Base-by-base conservation (phyloP, 1,284 basidiomycete species). In the Schizophyllum amplum region DNA sequence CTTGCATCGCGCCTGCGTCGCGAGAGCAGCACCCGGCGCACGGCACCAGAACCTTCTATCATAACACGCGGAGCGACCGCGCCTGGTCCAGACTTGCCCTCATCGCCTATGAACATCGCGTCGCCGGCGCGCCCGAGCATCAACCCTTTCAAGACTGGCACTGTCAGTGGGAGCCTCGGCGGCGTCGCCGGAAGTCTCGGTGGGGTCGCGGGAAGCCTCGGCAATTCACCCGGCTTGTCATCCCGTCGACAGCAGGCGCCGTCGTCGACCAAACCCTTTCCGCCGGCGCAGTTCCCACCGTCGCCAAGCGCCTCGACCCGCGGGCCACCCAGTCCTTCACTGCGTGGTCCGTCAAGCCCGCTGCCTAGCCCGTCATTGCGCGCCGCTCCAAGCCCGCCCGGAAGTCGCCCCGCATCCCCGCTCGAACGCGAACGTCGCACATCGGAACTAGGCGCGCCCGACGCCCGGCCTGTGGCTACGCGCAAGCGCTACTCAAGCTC, bases 401-500 rank as follows among this genome's bases (percentile, higher is more conserved):
- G 33, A 17, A 42, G 33, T 17, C 33, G 33, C 33, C 33, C 33
- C 13, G 33, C 33, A 42, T 42, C 33, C 33, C 33, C 33, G 13
- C 33, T 42, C 7, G 33, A 42, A 17, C 33, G 33, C 3, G 33
- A 42, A 9, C 33, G 33, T 9, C 33, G 33, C 33, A 42, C 17
- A 9, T 42, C 33, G 7, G 33, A 42, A 17, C 7, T 42, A 2
- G 33, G 33, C 11, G 48, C 48, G 13, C 48, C 48, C 3, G 48
- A 50, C 13, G 4, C 48, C 48, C 11, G 25, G 51, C 48, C 58
- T 2, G 59, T 67, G 53, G 66, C 67, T 5, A 57, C 66, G n/a
- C 68, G 81, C 47, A 82, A 82, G 63, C 71, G 81, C 5, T 83
- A 83, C 67, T 86, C 84, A 49, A 87, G 84, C 60, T 87, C 82